Evolutionary conservation across 2,329 filamentous ascomycete genomes (phyloP).

Genomic region (Colletotrichum trifolii): DNA sequence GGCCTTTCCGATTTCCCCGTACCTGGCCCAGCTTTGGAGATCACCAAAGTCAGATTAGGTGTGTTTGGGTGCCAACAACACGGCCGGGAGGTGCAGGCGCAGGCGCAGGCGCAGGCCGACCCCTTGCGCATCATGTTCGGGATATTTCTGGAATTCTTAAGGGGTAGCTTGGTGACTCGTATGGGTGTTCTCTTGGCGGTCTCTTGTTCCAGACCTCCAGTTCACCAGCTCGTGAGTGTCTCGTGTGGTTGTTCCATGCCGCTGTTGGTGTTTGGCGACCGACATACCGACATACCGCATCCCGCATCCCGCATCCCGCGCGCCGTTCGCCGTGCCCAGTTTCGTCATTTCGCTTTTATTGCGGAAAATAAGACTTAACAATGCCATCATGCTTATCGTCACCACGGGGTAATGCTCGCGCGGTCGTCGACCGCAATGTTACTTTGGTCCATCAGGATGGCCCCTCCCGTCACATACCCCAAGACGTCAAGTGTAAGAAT

Average conservation of each 20-base stretch:
- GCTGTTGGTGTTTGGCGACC: too few species aligned
- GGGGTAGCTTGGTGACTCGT: background rate
- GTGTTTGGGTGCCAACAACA: background rate
- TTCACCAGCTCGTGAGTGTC: slow-evolving; percentile 5
- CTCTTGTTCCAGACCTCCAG: background rate
- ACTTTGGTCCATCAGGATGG: background rate
- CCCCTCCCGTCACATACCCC: background rate
- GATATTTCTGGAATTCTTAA: slow-evolving; percentile 6
- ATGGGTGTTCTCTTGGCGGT: too few species aligned
- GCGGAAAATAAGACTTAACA: background rate
- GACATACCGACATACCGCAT: too few species aligned
- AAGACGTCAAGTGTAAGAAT: slow-evolving; percentile 9
- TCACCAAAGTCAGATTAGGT: slow-evolving; percentile 26
- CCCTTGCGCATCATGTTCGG: slow-evolving; percentile 10
- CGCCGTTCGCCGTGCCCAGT: too few species aligned
- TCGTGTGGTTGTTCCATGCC: background rate
- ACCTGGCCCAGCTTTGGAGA: slow-evolving; percentile 22
- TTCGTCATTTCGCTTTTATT: background rate
- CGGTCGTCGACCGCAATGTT: slow-evolving; percentile 1
- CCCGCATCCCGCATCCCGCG: too few species aligned
- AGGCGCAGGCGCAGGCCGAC: background rate
- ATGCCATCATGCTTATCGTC: slow-evolving; percentile 3
- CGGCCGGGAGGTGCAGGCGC: too few species aligned
- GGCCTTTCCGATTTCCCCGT: slow-evolving; percentile 23
- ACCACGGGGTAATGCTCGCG: slow-evolving; percentile 22